A percentile compares a stretch with the other conserved stretches of the same genome.
phyloP scores from a whole-genome alignment of 1,139 yeast species.

The Scheffersomyces parashehatae region DNA sequence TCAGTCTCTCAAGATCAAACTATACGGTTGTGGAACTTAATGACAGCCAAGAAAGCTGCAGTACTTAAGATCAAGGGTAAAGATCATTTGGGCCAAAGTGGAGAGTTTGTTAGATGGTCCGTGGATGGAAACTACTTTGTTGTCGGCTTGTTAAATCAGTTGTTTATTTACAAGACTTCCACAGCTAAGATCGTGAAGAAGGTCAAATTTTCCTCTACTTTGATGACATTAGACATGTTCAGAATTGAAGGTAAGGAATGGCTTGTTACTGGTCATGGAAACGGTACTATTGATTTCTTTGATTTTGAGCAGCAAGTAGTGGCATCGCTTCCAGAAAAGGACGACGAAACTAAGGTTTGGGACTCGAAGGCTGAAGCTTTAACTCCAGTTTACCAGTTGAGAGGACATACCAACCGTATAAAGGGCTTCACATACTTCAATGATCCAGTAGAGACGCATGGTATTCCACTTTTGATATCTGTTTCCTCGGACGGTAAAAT shows the following conservation, averaged over 20 bases:
- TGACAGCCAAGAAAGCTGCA: conserved; percentile 98
- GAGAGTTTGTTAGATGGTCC: conserved; percentile 68
- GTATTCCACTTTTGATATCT: conserved; percentile 60
- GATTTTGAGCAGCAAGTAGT: conserved; percentile 33
- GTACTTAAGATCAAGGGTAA: conserved; percentile 70
- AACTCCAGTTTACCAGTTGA: conserved; percentile 55
- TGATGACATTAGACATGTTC: conserved; percentile 68
- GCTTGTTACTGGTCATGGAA: conserved; percentile 66
- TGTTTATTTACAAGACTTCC: conserved; percentile 66
- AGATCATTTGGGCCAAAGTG: conserved; percentile 62
- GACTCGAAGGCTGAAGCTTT: conserved; percentile 32
- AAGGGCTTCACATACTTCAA: conserved; percentile 67
- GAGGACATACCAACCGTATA: conserved; percentile 84
- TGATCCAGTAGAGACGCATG: conserved; percentile 35
- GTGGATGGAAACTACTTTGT: conserved; percentile 65
- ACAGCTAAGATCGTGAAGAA: conserved; percentile 60
- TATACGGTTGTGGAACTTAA: conserved; percentile 87
- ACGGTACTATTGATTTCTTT: conserved; percentile 70
- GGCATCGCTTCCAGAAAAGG: conserved; percentile 12
- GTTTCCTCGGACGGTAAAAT: conserved; percentile 93
- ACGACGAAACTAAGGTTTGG: conserved; percentile 28
- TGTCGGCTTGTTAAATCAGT: conserved; percentile 68
- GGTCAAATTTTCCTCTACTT: conserved; percentile 51
- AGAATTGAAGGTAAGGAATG: conserved; percentile 50
- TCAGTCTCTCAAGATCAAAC: conserved; percentile 86